These are phyloP conservation scores for Diplogelasinospora grovesii DNA, from an alignment of 495 filamentous ascomycete species.

Conservation along the genomic window DNA sequence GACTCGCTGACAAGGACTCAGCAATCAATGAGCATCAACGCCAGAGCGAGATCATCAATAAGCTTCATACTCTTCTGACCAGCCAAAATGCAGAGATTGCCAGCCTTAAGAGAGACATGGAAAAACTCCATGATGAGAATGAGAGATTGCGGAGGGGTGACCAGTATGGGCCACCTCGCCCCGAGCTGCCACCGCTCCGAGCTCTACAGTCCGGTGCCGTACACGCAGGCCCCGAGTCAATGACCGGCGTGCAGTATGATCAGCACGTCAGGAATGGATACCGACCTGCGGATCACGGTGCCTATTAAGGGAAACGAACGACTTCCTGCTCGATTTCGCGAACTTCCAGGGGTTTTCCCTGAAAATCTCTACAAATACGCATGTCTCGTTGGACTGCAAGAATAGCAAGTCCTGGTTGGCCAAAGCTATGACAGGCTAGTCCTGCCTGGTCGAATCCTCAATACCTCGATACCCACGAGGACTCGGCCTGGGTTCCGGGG, in stretches of 20 bases:
- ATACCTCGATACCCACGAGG: too few species aligned
- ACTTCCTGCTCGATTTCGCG: too few species aligned
- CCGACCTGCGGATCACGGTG: too few species aligned
- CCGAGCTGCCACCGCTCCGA: slow-evolving; percentile 45
- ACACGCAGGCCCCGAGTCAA: slow-evolving; percentile 31
- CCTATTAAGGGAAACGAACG: too few species aligned
- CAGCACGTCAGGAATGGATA: too few species aligned
- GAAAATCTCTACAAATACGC: too few species aligned
- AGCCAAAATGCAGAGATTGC: slow-evolving; percentile 40
- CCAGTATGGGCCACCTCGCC: slow-evolving; percentile 27
- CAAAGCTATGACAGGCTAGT: too few species aligned
- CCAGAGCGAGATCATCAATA: slow-evolving; percentile 32
- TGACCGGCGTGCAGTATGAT: slow-evolving; percentile 53
- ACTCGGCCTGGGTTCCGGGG: too few species aligned
- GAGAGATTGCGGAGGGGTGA: slow-evolving; percentile 15
- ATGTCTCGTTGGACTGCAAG: too few species aligned
- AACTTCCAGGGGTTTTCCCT: too few species aligned
- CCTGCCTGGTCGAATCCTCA: too few species aligned
- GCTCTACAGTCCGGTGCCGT: slow-evolving; percentile 20
- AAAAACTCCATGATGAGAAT: slow-evolving; percentile 33
- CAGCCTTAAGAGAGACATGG: slow-evolving; percentile 39
- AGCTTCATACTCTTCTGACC: slow-evolving; percentile 26
- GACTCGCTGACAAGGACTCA: slow-evolving; percentile 17
- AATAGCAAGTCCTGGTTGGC: too few species aligned
- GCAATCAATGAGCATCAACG: slow-evolving; percentile 51